These are phyloP conservation scores for Pestalotiopsis sp. DNA, from an alignment of 2,329 filamentous ascomycete genomes.

Conservation along the genomic window DNA sequence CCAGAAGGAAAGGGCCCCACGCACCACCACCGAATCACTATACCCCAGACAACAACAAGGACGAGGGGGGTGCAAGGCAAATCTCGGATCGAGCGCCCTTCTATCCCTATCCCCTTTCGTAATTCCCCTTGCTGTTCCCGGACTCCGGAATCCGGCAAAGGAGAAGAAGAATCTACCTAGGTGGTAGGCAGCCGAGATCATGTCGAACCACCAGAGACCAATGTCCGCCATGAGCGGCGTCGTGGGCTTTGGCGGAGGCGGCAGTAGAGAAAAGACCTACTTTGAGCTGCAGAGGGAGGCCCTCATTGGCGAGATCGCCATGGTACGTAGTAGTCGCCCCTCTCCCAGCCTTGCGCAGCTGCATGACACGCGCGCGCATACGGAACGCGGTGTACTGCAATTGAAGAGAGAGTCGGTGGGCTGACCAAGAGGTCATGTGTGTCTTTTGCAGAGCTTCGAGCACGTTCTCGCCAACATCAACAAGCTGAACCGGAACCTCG, in stretches of 20 bases:
- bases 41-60: background rate
- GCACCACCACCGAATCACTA: background rate
- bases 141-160: background rate
- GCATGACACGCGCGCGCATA: background rate
- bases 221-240: slow-evolving; percentile 18
- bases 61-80: background rate
- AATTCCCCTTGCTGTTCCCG: background rate
- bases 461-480: slow-evolving; percentile 95
- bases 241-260: slow-evolving; percentile 19
- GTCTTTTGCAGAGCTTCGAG: slow-evolving; percentile 66
- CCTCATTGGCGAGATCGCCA: slow-evolving; percentile 72
- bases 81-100: background rate
- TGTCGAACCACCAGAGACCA: slow-evolving; percentile 4
- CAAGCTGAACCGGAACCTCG: slow-evolving; percentile 87
- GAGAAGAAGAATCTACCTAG: background rate
- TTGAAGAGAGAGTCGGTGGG: background rate
- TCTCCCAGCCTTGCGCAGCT: background rate
- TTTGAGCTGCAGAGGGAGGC: slow-evolving; percentile 78
- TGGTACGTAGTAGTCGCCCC: slow-evolving; percentile 48
- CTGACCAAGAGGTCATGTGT: background rate
- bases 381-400: background rate
- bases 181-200: no score
- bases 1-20: background rate
- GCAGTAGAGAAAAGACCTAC: slow-evolving; percentile 56
- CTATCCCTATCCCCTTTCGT: background rate